A percentile compares a stretch with the other conserved stretches of the same genome.
Evolutionary conservation across 768 basidiomycete species (phyloP).

Genomic region (Gyrodon lividus): DNA sequence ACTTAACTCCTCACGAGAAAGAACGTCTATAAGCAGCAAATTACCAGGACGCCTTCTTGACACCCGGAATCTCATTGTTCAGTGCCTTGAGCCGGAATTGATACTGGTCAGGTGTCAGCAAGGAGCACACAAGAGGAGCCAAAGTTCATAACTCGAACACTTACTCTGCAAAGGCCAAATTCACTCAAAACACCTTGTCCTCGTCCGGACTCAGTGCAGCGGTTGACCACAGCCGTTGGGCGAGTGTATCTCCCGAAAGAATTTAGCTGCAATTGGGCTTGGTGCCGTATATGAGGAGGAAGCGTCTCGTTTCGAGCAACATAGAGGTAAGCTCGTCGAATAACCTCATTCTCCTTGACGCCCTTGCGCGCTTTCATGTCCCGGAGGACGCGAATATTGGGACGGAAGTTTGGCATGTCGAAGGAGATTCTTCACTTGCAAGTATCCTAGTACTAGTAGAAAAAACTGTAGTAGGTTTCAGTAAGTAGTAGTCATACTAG

Average conservation of each 20-base stretch:
- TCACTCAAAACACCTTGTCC: constrained; percentile 88
- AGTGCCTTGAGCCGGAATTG: constrained; percentile 89
- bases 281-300: constrained; percentile 86
- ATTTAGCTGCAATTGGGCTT: constrained; percentile 92
- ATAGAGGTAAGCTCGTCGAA: constrained; percentile 87
- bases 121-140: not conserved
- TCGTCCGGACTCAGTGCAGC: constrained; percentile 81
- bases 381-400: constrained; percentile 58
- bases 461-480: no score
- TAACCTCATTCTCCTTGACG: constrained; percentile 73
- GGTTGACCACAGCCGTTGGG: constrained; percentile 85
- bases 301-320: constrained; percentile 90
- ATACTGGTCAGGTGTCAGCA: constrained; percentile 49
- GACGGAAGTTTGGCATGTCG: constrained; percentile 30
- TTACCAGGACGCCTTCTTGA: constrained; percentile 92
- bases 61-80: constrained; percentile 79
- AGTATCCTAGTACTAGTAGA: no score
- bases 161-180: constrained; percentile 81
- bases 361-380: constrained; percentile 77
- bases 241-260: constrained; percentile 80
- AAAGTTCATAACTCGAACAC: constrained; percentile 10
- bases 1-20: not conserved
- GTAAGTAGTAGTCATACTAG: no score
- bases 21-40: not conserved
- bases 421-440: not conserved